These are phyloP conservation scores for Puccinia triticina DNA, from an alignment of 1,284 basidiomycete species.

Conservation along the genomic window DNA sequence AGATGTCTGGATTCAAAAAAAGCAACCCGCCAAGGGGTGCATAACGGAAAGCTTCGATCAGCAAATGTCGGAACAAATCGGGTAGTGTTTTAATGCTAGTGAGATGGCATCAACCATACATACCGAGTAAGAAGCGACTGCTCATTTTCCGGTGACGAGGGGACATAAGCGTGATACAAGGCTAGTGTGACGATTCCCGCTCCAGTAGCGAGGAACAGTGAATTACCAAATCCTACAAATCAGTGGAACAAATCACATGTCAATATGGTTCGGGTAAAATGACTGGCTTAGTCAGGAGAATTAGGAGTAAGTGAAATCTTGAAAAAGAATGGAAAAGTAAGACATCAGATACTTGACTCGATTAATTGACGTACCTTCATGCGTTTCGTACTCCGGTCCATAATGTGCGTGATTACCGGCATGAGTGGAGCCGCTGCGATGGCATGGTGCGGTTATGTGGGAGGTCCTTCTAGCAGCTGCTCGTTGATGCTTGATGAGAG, in stretches of 20 bases:
- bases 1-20: conserved; percentile 23
- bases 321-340: not conserved
- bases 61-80: not conserved
- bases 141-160: conserved; percentile 18
- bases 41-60: not conserved
- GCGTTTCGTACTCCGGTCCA: conserved; percentile 39
- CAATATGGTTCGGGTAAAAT: not conserved
- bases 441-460: not conserved
- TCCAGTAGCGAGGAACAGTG: conserved; percentile 27
- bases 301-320: not conserved
- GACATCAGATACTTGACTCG: not conserved
- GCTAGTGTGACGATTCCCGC: conserved; percentile 31
- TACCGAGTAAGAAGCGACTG: conserved; percentile 35
- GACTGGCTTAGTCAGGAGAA: not conserved
- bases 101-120: not conserved
- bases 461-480: not conserved
- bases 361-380: conserved; percentile 26
- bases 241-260: not conserved
- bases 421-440: conserved; percentile 6
- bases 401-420: not conserved
- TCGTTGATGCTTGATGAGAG: conserved; percentile 8
- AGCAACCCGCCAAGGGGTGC: too few relatives aligned
- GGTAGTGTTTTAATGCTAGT: not conserved
- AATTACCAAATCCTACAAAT: conserved; percentile 39
- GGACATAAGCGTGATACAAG: conserved; percentile 34